Evolutionary conservation across 176 grass and related monocot species (phyloP), one percentile per base, ranked within the genome.

Genomic region (Dactylis glomerata): DNA sequence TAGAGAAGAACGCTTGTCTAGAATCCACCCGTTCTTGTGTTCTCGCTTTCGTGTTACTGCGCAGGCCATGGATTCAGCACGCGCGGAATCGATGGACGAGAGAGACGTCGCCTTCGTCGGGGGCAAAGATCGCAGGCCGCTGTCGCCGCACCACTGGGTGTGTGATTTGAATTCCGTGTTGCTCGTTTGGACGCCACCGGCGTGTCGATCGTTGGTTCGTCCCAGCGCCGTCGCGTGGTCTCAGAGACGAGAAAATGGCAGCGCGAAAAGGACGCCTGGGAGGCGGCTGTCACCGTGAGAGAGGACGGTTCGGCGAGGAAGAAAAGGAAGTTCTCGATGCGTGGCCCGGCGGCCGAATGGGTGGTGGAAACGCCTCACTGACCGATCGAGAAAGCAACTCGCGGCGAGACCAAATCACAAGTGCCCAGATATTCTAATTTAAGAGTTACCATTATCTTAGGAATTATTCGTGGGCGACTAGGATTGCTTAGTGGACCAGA

Each of bases 311-410:
- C 54, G 83, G 73, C 79, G 49, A 19, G 0, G 8, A 1, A 30
- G 44, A 55, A 82, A 26, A 69, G 79, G 36, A 82, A 42, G 36
- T 79, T 79, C 56, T 67, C 46, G 88, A 75, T 74, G 58, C 66
- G 67, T 74, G 84, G 33, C 46, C 55, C 74, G 74, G 84, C 74
- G 56, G 79, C 55, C 74, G 37, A 45, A 75, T 65, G 80, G 74
- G 84, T 90, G 84, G 80, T 15, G 75, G 57, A 41, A 38, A 67
- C 57, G 80, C 16, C 56, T 33, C 84, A 10, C 73, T 70, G 38
- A 58, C 23, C 55, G 37, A 40, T 8, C 37, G 6, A 0, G 75
- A 87, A 32, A 86, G 75, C 34, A 74, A 90, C 56, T 64, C 14
- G 15, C 68, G 38, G 32, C 11, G 23, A 71, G 8, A 66, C 36